A percentile compares a stretch with the other conserved stretches of the same genome.
Conservation (phyloP, 202 grass and related monocot species). For the Brachypodium distachyon region DNA sequence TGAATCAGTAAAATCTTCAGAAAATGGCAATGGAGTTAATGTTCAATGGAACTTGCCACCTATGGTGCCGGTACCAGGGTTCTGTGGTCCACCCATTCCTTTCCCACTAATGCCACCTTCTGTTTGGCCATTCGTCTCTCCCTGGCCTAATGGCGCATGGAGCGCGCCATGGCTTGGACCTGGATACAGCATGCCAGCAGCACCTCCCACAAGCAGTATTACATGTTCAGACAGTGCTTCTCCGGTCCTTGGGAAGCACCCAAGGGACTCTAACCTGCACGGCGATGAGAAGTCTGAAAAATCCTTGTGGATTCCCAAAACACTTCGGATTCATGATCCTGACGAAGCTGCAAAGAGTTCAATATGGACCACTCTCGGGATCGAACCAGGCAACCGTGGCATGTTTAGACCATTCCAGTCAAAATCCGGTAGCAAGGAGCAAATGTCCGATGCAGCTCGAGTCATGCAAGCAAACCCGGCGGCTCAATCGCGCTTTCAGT, state of each 20-base stretch:
- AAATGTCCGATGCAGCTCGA: constrained; percentile 25
- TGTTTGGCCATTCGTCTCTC: constrained; percentile 54
- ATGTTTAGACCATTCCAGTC: constrained; percentile 61
- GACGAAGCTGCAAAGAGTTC: constrained; percentile 90
- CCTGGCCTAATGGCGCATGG: constrained; percentile 52
- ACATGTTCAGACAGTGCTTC: constrained; percentile 45
- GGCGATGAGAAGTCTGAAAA: constrained; percentile 60
- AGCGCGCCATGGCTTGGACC: constrained; percentile 37
- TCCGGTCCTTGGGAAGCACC: constrained; percentile 66
- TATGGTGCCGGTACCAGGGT: constrained; percentile 35
- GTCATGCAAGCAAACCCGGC: constrained; percentile 78
- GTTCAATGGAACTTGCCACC: constrained; percentile 42
- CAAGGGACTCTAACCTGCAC: constrained; percentile 39
- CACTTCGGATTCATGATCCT: constrained; percentile 74
- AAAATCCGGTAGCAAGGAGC: constrained; percentile 27
- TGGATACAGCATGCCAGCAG: neutral
- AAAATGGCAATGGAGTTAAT: constrained; percentile 23
- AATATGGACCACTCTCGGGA: constrained; percentile 89
- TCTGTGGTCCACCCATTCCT: constrained; percentile 48
- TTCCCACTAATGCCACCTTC: constrained; percentile 62
- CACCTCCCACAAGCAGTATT: constrained; percentile 45
- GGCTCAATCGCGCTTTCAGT: constrained; percentile 48
- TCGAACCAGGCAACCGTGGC: constrained; percentile 55
- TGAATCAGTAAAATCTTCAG: constrained; percentile 32
- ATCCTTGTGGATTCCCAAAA: constrained; percentile 81